phyloP scores from a whole-genome alignment of 805 yeast species.

The Ogataea saltuana region DNA sequence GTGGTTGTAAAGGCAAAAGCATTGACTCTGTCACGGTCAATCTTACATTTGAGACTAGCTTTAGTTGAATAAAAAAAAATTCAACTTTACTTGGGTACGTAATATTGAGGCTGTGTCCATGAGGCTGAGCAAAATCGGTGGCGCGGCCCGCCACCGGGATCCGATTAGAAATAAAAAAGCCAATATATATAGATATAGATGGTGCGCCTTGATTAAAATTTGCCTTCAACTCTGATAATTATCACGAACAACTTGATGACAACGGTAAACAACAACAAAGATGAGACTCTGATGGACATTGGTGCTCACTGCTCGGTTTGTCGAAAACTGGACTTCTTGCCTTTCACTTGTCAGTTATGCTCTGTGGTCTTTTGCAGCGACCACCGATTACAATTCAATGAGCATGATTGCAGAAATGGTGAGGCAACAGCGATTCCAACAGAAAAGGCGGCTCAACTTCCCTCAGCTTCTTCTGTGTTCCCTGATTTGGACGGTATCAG shows the following conservation, averaged over 20 bases:
- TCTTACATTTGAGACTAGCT: no score
- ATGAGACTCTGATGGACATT: constrained; percentile 48
- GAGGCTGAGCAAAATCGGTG: no score
- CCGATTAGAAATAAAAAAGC: not conserved
- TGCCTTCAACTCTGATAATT: not conserved
- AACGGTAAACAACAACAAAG: constrained; percentile 18
- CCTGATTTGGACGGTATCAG: constrained; percentile 51
- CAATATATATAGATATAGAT: not conserved
- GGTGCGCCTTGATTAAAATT: not conserved
- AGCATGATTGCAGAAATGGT: constrained; percentile 32
- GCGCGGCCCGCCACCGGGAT: no score
- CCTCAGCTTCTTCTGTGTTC: constrained; percentile 49
- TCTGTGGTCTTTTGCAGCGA: constrained; percentile 47
- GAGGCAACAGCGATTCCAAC: constrained; percentile 6
- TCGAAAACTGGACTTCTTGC: constrained; percentile 56
- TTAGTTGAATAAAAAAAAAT: no score
- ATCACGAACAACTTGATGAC: constrained; percentile 14
- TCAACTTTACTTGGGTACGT: no score
- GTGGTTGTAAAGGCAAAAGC: no score
- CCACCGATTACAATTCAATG: constrained; percentile 43
- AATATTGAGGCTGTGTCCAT: no score
- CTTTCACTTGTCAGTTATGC: constrained; percentile 50
- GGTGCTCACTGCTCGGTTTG: constrained; percentile 60
- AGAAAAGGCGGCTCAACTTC: constrained; percentile 25
- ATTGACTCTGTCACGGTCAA: no score